Conservation (phyloP, 2,329 filamentous ascomycete species). For the Elsinoe fawcettii region DNA sequence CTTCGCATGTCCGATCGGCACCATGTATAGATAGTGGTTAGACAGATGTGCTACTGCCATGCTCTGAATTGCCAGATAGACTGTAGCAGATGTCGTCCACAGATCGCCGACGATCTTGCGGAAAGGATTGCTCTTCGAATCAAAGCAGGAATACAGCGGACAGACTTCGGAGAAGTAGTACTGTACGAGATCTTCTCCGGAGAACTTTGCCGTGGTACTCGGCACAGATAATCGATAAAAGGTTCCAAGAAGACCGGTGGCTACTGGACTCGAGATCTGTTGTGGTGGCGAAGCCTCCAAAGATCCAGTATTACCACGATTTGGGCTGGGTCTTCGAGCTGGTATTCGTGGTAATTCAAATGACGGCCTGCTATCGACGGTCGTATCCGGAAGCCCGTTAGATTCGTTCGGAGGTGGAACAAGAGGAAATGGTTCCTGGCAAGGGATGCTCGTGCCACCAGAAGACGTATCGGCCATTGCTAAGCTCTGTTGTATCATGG, state of each 20-base stretch:
- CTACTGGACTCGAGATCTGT: background rate
- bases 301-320: background rate
- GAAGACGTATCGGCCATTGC: background rate
- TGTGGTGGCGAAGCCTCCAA: background rate
- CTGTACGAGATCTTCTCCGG: conserved; percentile 43
- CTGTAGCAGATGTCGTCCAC: conserved; percentile 50
- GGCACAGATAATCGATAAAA: conserved; percentile 24
- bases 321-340: background rate
- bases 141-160: conserved; percentile 54
- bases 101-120: conserved; percentile 50
- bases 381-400: background rate
- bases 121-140: conserved; percentile 54
- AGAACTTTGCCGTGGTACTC: conserved; percentile 26
- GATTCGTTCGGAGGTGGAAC: background rate
- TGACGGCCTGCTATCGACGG: background rate
- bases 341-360: background rate
- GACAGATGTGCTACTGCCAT: conserved; percentile 56
- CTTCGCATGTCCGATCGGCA: conserved; percentile 42
- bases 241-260: background rate
- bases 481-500: conserved; percentile 1
- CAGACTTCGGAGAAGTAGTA: conserved; percentile 59
- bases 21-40: conserved; percentile 50
- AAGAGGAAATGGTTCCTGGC: background rate
- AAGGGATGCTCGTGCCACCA: background rate
- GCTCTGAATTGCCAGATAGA: conserved; percentile 54